Percentiles rank a stretch among this genome's conserved stretches.
phyloP scores from a whole-genome alignment of 179 eudicot genomes.

The Silene coronaria region DNA sequence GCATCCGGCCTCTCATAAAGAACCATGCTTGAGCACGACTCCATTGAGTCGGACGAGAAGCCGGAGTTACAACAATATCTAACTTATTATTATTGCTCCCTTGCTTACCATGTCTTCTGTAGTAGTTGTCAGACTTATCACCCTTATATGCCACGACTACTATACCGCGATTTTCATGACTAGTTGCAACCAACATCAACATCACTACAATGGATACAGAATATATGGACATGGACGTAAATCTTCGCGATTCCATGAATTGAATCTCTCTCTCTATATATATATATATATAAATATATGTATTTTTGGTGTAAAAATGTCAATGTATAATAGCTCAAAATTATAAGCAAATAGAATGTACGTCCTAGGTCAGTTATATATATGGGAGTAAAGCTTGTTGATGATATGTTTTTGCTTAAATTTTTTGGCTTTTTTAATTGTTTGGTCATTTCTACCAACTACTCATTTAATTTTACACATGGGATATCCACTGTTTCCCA shows the following conservation, averaged over 20 bases:
- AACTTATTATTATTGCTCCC: neutral
- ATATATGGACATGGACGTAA: neutral
- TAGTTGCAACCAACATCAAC: conserved; percentile 15
- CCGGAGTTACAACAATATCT: neutral
- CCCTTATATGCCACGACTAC: conserved; percentile 10
- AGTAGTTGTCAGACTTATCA: too few relatives aligned
- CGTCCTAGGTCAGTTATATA: conserved; percentile 6
- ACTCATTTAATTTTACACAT: conserved; percentile 27
- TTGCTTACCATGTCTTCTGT: neutral
- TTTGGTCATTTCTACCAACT: conserved; percentile 5
- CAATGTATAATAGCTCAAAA: neutral
- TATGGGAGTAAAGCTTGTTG: neutral
- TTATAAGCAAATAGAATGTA: conserved; percentile 1
- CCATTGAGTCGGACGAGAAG: conserved; percentile 7
- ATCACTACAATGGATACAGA: conserved; percentile 7
- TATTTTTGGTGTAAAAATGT: neutral
- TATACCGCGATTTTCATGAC: neutral
- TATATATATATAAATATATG: too few relatives aligned
- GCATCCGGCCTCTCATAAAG: conserved; percentile 14
- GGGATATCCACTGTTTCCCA: conserved; percentile 37
- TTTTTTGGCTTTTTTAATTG: neutral
- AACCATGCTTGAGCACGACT: conserved; percentile 12
- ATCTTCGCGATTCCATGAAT: neutral
- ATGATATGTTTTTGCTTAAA: neutral
- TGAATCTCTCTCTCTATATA: too few relatives aligned